A percentile compares a stretch with the other conserved stretches of the same genome.
These are phyloP conservation scores for Excoecaria cochinchinensis DNA, from an alignment of 345 rosid species.

Conservation along the genomic window DNA sequence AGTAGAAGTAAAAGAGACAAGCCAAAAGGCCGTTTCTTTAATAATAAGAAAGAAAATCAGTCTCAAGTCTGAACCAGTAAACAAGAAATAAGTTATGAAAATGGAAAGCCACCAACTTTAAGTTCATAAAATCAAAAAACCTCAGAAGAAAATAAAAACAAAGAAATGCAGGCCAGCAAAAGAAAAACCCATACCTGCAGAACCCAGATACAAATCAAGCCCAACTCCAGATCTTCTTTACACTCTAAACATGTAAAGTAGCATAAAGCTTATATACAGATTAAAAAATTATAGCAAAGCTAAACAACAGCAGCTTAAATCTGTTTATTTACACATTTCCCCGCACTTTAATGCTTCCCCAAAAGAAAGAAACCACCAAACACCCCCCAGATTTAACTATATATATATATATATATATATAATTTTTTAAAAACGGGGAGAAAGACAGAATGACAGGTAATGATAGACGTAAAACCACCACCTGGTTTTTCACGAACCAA, in stretches of 20 bases:
- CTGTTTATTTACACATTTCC: slow-evolving; percentile 11
- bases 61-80: slow-evolving; percentile 4
- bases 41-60: not conserved
- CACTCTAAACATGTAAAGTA: slow-evolving; percentile 20
- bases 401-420: not conserved
- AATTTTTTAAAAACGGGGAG: not conserved
- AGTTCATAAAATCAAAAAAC: not conserved
- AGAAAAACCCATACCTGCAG: slow-evolving; percentile 33
- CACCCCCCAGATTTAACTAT: not conserved
- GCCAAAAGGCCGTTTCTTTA: slow-evolving; percentile 13
- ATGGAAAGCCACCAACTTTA: slow-evolving; percentile 12
- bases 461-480: slow-evolving; percentile 1
- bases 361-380: slow-evolving; percentile 7
- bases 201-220: slow-evolving; percentile 30
- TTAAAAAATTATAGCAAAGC: no score
- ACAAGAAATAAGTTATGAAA: slow-evolving; percentile 8
- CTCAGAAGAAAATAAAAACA: not conserved
- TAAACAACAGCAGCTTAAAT: not conserved
- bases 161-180: slow-evolving; percentile 14
- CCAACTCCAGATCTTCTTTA: slow-evolving; percentile 43
- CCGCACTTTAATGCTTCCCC: not conserved
- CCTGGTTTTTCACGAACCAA: slow-evolving; percentile 1
- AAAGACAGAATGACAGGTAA: not conserved
- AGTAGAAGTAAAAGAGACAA: not conserved
- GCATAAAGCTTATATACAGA: not conserved